Percentiles rank a stretch among this genome's conserved stretches.
Evolutionary conservation across 2,329 filamentous ascomycete species (phyloP).

Genomic region (Boeremia exigua): DNA sequence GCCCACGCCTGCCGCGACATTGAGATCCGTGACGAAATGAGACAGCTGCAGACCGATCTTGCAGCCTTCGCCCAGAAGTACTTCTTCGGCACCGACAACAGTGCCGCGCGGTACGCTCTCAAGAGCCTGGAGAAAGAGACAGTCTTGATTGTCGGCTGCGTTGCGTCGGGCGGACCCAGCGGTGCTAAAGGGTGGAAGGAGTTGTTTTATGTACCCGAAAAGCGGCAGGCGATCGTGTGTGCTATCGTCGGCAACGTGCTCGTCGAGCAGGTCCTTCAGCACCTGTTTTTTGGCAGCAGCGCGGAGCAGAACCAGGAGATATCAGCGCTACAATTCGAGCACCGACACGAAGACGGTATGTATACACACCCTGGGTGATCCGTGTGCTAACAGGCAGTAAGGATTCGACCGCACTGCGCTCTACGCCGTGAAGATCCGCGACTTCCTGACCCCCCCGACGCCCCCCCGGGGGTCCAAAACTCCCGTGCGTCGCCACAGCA

Average conservation of each 20-base stretch:
- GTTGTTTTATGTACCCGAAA: conserved; percentile 27
- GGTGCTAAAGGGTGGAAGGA: conserved; percentile 32
- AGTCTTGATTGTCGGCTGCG: conserved; percentile 29
- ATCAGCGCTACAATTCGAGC: conserved; percentile 13
- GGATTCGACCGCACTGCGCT: conserved; percentile 28
- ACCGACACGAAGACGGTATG: conserved; percentile 31
- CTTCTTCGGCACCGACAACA: conserved; percentile 16
- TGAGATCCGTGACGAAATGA: conserved; percentile 35
- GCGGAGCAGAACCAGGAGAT: conserved; percentile 12
- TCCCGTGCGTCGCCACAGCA: not conserved
- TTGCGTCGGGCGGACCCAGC: conserved; percentile 33
- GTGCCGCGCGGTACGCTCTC: not conserved
- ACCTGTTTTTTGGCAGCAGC: conserved; percentile 32
- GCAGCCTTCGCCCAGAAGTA: conserved; percentile 15
- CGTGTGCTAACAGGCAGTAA: not conserved
- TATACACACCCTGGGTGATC: not conserved
- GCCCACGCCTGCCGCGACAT: conserved; percentile 31
- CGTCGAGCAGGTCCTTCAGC: conserved; percentile 38
- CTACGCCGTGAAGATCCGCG: conserved; percentile 19
- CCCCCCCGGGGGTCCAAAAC: not conserved
- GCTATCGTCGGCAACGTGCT: conserved; percentile 41
- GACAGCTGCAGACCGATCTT: conserved; percentile 26
- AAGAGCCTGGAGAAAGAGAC: conserved; percentile 22
- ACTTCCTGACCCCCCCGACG: not conserved
- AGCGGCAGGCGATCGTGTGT: conserved; percentile 31